Evolutionary conservation across 1,139 yeast species (phyloP).

Genomic region (Candida pseudoviswanathii): DNA sequence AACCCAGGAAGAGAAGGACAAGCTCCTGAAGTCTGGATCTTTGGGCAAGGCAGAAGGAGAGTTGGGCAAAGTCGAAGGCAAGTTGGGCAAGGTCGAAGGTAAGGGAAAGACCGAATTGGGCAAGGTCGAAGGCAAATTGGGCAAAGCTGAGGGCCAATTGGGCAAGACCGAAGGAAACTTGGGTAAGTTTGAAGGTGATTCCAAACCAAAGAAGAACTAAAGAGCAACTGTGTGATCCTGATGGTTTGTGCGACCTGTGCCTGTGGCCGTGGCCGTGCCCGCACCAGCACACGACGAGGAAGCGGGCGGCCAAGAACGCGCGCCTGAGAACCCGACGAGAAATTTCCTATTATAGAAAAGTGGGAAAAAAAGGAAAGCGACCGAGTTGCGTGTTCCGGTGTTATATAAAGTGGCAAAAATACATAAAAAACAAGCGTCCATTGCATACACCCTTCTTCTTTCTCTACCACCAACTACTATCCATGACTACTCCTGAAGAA

Average conservation of each 20-base stretch:
- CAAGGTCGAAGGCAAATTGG: constrained; percentile 9
- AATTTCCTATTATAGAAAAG: not conserved
- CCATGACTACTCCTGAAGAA: constrained; percentile 4
- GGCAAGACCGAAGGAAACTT: constrained; percentile 16
- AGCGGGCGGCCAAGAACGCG: not conserved
- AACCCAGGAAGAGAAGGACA: constrained; percentile 4
- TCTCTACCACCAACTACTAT: not conserved
- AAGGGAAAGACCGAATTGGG: constrained; percentile 9
- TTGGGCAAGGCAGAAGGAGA: constrained; percentile 5
- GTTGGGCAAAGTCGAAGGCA: constrained; percentile 9
- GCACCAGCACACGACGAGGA: not conserved
- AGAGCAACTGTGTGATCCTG: not conserved
- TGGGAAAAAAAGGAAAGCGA: not conserved
- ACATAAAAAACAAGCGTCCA: not conserved
- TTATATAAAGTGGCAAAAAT: not conserved
- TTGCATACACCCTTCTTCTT: not conserved
- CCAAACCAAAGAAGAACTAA: constrained; percentile 2
- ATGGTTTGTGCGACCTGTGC: not conserved
- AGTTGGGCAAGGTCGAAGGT: constrained; percentile 18
- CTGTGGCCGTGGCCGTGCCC: too few relatives aligned
- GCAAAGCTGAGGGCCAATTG: constrained; percentile 19
- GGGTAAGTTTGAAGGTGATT: constrained; percentile 10
- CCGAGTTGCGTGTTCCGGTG: not conserved
- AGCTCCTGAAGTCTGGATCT: not conserved
- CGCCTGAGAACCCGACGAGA: not conserved